These are phyloP conservation scores for Lactarius evosmus DNA, from an alignment of 768 basidiomycete species.

Conservation along the genomic window DNA sequence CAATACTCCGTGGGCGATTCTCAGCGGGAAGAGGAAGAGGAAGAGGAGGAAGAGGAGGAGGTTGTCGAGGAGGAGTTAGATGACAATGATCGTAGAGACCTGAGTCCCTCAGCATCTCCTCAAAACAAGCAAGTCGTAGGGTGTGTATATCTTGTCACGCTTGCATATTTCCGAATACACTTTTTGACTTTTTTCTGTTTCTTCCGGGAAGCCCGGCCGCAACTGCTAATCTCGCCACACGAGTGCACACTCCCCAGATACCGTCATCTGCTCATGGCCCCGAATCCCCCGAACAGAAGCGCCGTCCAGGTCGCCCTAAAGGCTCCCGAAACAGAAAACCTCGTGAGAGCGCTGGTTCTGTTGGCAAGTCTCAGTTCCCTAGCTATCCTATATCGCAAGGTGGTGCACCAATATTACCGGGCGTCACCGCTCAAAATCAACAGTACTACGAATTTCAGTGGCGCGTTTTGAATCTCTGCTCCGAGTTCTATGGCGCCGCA, in stretches of 20 bases:
- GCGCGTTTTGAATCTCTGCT: slow-evolving; percentile 77
- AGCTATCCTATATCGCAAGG: slow-evolving; percentile 25
- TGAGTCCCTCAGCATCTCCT: slow-evolving; percentile 36
- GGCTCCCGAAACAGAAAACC: slow-evolving; percentile 73
- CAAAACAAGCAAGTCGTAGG: slow-evolving; percentile 31
- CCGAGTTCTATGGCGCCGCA: slow-evolving; percentile 82
- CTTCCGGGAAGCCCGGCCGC: slow-evolving; percentile 31
- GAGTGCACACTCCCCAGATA: slow-evolving; percentile 12
- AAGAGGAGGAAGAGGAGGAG: slow-evolving; percentile 76
- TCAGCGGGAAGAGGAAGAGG: slow-evolving; percentile 54
- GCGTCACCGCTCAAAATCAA: slow-evolving; percentile 62
- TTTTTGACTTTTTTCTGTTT: slow-evolving; percentile 22
- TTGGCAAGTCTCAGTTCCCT: slow-evolving; percentile 39
- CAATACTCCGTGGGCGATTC: slow-evolving; percentile 32
- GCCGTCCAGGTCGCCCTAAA: slow-evolving; percentile 73
- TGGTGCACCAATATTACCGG: slow-evolving; percentile 35
- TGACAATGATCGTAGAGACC: slow-evolving; percentile 33
- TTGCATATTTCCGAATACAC: slow-evolving; percentile 21
- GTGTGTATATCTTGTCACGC: slow-evolving; percentile 33
- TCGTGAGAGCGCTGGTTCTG: slow-evolving; percentile 42
- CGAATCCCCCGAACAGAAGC: slow-evolving; percentile 49
- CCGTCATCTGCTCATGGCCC: slow-evolving; percentile 27
- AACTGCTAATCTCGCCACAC: slow-evolving; percentile 22
- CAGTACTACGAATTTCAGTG: slow-evolving; percentile 86
- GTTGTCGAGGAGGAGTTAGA: slow-evolving; percentile 65